Conservation (phyloP, 2,329 filamentous ascomycete genomes). For the Knufia fluminis region DNA sequence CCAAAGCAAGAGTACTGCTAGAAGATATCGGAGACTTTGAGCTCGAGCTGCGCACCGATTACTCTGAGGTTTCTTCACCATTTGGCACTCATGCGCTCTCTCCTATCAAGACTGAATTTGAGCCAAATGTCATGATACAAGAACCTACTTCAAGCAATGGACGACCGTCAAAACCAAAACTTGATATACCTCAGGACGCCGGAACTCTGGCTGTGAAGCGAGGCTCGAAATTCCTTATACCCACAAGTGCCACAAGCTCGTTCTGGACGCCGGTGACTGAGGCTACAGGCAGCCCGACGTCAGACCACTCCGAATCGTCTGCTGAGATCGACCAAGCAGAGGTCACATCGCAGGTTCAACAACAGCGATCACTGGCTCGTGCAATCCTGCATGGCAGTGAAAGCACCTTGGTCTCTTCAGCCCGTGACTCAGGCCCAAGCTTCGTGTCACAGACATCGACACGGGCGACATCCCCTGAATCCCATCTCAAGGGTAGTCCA, state of each 20-base stretch:
- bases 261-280: not conserved
- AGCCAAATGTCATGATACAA: not conserved
- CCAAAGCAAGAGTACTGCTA: conserved; percentile 74
- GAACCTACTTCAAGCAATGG: not conserved
- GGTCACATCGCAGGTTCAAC: not conserved
- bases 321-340: not conserved
- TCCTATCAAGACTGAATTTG: not conserved
- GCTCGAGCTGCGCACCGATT: conserved; percentile 14
- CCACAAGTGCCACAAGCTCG: not conserved
- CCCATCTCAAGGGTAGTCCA: conserved; percentile 57
- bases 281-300: not conserved
- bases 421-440: conserved; percentile 70
- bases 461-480: conserved; percentile 76
- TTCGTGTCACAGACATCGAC: conserved; percentile 75
- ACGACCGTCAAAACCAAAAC: not conserved
- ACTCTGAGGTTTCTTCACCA: not conserved
- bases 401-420: conserved; percentile 65
- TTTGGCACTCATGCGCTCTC: not conserved
- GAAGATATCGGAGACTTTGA: conserved; percentile 89
- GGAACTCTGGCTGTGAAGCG: not conserved
- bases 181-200: not conserved
- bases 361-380: not conserved
- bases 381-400: conserved; percentile 48
- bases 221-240: not conserved
- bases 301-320: not conserved